Conservation (phyloP, 805 yeast species). For the Candida nonsorbophila region DNA sequence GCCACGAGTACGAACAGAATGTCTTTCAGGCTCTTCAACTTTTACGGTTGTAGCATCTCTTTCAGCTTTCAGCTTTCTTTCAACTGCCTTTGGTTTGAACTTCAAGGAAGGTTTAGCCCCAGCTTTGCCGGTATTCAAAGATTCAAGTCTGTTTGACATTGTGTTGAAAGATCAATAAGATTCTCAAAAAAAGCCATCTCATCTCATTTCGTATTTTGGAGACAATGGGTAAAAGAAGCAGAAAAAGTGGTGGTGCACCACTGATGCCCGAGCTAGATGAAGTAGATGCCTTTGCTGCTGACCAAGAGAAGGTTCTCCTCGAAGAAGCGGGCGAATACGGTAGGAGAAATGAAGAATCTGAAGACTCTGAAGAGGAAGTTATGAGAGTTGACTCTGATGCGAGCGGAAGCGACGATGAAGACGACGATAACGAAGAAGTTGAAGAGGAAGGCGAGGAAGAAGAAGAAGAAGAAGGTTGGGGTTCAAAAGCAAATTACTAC, state of each 20-base stretch:
- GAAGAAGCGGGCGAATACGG: slow-evolving; percentile 50
- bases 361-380: slow-evolving; percentile 50
- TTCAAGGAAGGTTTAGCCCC: slow-evolving; percentile 51
- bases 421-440: slow-evolving; percentile 26
- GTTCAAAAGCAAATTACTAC: slow-evolving; percentile 45
- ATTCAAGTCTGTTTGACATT: slow-evolving; percentile 40
- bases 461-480: slow-evolving; percentile 34
- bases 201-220: slow-evolving; percentile 1
- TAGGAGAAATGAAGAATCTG: slow-evolving; percentile 14
- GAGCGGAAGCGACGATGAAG: slow-evolving; percentile 43
- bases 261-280: slow-evolving; percentile 49
- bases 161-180: slow-evolving; percentile 1
- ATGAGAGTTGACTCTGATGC: slow-evolving; percentile 25
- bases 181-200: background rate
- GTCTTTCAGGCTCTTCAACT: slow-evolving; percentile 31
- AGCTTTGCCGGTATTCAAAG: slow-evolving; percentile 29
- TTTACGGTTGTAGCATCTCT: slow-evolving; percentile 62
- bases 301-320: slow-evolving; percentile 51
- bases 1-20: slow-evolving; percentile 23
- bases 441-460: slow-evolving; percentile 21
- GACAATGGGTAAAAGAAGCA: slow-evolving; percentile 15
- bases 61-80: slow-evolving; percentile 78
- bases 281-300: slow-evolving; percentile 62
- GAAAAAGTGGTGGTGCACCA: slow-evolving; percentile 7
- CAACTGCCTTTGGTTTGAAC: slow-evolving; percentile 85